A percentile compares a stretch with the other conserved stretches of the same genome.
Evolutionary conservation across 352 stramenopile species (phyloP).

Genomic region (Blastocystis sp.): DNA sequence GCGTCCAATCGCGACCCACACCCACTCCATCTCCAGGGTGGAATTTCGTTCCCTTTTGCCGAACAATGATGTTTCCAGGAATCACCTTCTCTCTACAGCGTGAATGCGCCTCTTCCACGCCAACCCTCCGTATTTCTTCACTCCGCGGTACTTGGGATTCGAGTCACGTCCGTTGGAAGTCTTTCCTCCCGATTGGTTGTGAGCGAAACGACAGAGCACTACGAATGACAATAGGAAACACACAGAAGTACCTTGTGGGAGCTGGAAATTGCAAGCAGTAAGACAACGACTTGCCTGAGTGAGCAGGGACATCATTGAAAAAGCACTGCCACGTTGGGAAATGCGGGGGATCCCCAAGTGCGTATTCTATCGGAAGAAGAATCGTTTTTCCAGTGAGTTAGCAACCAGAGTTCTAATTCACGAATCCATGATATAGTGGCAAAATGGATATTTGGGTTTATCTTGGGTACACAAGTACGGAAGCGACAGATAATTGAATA

Average conservation of each 20-base stretch:
- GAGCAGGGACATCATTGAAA: background rate
- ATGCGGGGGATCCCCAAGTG: background rate
- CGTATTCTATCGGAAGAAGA: background rate
- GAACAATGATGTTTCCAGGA: conserved; percentile 33
- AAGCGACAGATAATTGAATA: background rate
- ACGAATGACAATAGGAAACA: background rate
- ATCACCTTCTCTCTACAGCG: background rate
- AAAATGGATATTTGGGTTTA: too few relatives aligned
- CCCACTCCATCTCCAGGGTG: background rate
- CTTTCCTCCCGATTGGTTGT: conserved; percentile 39
- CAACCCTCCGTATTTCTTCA: conserved; percentile 45
- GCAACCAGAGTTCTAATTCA: too few relatives aligned
- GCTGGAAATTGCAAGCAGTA: background rate
- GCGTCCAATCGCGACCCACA: conserved; percentile 4
- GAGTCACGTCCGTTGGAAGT: conserved; percentile 38
- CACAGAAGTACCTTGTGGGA: background rate
- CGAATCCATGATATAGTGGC: too few relatives aligned
- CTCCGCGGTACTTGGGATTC: conserved; percentile 36
- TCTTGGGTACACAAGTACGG: too few relatives aligned
- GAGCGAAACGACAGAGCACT: conserved; percentile 25
- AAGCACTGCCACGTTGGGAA: background rate
- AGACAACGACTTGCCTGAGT: background rate
- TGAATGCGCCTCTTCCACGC: background rate
- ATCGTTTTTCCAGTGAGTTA: too few relatives aligned
- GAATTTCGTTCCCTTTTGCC: conserved; percentile 10